Base-by-base conservation (phyloP, 805 yeast species). In the Kodamaea leandrae region DNA sequence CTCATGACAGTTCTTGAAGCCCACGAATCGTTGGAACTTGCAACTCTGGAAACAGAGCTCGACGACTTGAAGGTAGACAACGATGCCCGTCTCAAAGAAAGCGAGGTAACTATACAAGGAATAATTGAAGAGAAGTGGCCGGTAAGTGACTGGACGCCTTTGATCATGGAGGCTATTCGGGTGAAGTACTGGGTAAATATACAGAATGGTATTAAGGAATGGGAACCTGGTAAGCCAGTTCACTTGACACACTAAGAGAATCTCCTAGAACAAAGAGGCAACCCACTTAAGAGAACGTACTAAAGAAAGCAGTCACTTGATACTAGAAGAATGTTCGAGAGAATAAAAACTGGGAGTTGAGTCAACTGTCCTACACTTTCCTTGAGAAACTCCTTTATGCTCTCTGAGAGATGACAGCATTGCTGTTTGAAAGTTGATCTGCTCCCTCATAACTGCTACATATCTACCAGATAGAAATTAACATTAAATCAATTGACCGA, bases 111-210 rank as follows among this genome's bases (percentile, higher is more conserved):
- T 6, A 62, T 91, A 37, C 71, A 71, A 2, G 48, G 59, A 5
- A 71, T 83, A 2, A 78, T 82, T 50, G 20, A 53, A 2, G 44
- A 49, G 1, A 48, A 68, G n/a, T 36, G 42, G 39, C 56, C 57
- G 1, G 43, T 63, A 3, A 13, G 33, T 10, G 72, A 82, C 35
- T 78, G 80, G 68, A 77, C 78, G 8, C 53, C 60, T 1, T 83
- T 91, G 10, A 80, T 83, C 37, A 62, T 74, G 40, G 80, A 80
- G 45, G 82, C 95, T 1, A 77, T 88, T 17, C 77, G 76, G 48
- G 64, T 91, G 47, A 86, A 86, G 58, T 91, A 89, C 58, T 89
- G 96, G 95, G 71, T 72, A 36, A 90, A 86, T 55, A 78, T 91
- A 24, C 78, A 78, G 36, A 74, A 74, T 29, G 88, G 87, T 4